These are phyloP conservation scores for Dalbergia cochinchinensis DNA, from an alignment of 306 rosid genomes.

Conservation along the genomic window DNA sequence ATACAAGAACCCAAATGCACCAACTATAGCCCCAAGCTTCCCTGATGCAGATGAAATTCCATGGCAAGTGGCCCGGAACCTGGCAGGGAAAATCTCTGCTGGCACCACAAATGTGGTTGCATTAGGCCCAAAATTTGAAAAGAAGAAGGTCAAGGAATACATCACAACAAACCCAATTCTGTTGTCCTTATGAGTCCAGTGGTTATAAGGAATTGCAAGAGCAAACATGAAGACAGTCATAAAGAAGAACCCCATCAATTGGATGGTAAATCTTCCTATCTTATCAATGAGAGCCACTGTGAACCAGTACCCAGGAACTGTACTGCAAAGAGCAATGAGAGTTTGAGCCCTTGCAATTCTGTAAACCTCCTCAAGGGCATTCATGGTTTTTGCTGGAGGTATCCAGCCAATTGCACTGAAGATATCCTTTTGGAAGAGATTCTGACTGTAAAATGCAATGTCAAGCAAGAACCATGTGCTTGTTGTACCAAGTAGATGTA, in stretches of 20 bases:
- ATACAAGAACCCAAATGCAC: slow-evolving; percentile 86
- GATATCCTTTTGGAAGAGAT: slow-evolving; percentile 83
- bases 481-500: slow-evolving; percentile 77
- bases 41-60: slow-evolving; percentile 79
- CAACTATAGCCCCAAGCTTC: slow-evolving; percentile 83
- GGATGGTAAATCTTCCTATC: slow-evolving; percentile 75
- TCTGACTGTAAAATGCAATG: slow-evolving; percentile 80
- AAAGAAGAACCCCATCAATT: slow-evolving; percentile 85
- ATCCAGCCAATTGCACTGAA: slow-evolving; percentile 87
- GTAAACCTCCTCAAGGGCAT: slow-evolving; percentile 75
- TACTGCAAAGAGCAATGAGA: slow-evolving; percentile 77
- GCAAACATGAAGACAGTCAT: slow-evolving; percentile 89
- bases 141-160: slow-evolving; percentile 80
- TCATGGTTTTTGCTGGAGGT: slow-evolving; percentile 74
- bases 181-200: slow-evolving; percentile 79
- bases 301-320: slow-evolving; percentile 88
- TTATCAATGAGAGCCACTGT: slow-evolving; percentile 75
- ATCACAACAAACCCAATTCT: slow-evolving; percentile 70
- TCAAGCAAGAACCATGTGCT: slow-evolving; percentile 86
- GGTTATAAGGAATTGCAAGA: slow-evolving; percentile 83
- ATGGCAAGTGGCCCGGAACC: slow-evolving; percentile 79
- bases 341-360: slow-evolving; percentile 82
- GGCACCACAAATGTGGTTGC: slow-evolving; percentile 89
- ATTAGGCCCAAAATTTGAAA: slow-evolving; percentile 82
- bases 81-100: slow-evolving; percentile 81